Base-by-base conservation (phyloP, 257 asterid species). In the Coffea eugenioides region DNA sequence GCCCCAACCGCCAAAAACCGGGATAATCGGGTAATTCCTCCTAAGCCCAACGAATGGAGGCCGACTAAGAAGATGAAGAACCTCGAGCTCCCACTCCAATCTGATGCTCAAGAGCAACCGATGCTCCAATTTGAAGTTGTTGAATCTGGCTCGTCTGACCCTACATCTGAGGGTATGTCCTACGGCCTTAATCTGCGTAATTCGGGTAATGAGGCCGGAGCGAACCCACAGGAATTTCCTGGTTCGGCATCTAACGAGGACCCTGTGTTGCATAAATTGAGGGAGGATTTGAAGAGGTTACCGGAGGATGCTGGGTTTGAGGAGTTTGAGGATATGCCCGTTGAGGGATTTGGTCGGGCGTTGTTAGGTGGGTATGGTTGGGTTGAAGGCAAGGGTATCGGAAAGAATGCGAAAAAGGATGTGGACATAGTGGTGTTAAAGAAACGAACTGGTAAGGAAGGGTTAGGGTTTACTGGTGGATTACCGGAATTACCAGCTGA, bases 351-450 rank as follows among this genome's bases (percentile, higher is more conserved):
- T 80, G 97, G 89, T 2, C 86, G 88, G 7, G 97, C 98, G 2
- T 69, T 92, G 83, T 78, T 94, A 67, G 80, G 86, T 39, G 97
- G 98, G 25, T 90, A 92, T 59, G 98, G 98, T 5, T 94, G 98
- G 98, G 79, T 84, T 46, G 97, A 94, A 79, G 97, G 97, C 51
- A 83, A 76, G 56, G 98, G 98, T 9, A 85, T 94, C 31, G 98
- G 98, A n/a, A 87, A 88, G 66, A 87, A 91, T 62, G 89, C 90
- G 18, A 91, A 87, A 69, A 93, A 91, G 85, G 97, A 92, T 84
- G 90, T 87, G 45, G 86, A 90, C 56, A 75, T 88, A n/a, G 67
- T 77, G 6, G 95, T 90, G 86, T 88, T 79, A 62, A 84, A 56
- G 21, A 90, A 74, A 82, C 91, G 91, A 85, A 56, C 83, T 21